Conservation (phyloP, 2,329 filamentous ascomycete species). For the Penicillium thymicola region DNA sequence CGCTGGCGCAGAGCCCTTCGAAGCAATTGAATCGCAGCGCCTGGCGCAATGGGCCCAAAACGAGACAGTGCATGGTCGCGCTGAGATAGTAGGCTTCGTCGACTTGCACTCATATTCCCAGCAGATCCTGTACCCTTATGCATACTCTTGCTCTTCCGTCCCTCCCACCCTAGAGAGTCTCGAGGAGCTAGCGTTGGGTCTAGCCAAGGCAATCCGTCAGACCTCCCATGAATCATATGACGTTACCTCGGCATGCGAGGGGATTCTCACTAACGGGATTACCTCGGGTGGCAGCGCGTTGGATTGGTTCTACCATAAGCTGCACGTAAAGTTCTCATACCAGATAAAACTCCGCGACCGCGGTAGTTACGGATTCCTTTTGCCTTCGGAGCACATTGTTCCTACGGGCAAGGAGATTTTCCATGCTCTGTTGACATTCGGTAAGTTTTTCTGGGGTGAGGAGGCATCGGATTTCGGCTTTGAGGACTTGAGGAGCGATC, state of each 20-base stretch:
- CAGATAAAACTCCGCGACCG: constrained; percentile 92
- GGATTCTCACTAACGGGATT: constrained; percentile 64
- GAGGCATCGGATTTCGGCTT: not conserved
- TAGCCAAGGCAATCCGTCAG: constrained; percentile 85
- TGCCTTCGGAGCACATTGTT: constrained; percentile 81
- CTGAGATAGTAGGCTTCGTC: constrained; percentile 76
- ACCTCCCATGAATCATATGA: constrained; percentile 72
- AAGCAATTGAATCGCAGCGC: constrained; percentile 71
- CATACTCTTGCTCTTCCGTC: constrained; percentile 72
- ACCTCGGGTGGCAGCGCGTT: constrained; percentile 79
- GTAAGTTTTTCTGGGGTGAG: constrained; percentile 56
- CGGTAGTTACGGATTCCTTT: constrained; percentile 87
- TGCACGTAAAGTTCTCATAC: constrained; percentile 79
- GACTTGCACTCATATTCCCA: constrained; percentile 96
- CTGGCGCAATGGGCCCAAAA: constrained; percentile 81
- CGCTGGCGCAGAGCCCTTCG: constrained; percentile 76
- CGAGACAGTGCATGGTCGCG: constrained; percentile 66
- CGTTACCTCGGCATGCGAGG: constrained; percentile 82
- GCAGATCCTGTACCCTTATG: constrained; percentile 88
- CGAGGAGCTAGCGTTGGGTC: constrained; percentile 80
- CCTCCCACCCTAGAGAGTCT: constrained; percentile 90
- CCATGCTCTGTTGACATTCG: constrained; percentile 78
- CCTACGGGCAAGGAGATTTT: constrained; percentile 86
- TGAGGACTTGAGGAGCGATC: constrained; percentile 1
- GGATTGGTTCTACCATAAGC: constrained; percentile 92